Conservation (phyloP, 305 asterid species). For the Plantago lanceolata region DNA sequence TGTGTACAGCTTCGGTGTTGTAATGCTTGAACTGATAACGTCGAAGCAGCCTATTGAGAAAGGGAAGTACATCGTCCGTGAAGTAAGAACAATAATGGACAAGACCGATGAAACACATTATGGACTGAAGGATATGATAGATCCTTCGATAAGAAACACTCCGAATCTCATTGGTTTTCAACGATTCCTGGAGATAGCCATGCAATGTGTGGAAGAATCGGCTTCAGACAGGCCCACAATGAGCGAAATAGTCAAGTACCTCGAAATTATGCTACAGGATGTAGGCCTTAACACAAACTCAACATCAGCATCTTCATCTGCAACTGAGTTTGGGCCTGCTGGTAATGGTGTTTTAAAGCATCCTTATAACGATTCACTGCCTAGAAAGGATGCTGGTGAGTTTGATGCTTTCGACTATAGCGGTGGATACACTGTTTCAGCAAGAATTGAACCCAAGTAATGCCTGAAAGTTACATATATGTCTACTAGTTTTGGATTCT, state of each 20-base stretch:
- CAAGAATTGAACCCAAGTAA: constrained; percentile 53
- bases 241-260: constrained; percentile 72
- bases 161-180: constrained; percentile 50
- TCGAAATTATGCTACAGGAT: constrained; percentile 59
- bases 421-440: constrained; percentile 46
- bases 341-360: constrained; percentile 39
- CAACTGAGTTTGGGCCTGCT: constrained; percentile 57
- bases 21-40: constrained; percentile 84
- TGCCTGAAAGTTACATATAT: background rate
- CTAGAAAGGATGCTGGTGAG: constrained; percentile 29
- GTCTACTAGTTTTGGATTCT: background rate
- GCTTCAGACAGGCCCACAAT: constrained; percentile 84
- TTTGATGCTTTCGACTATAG: constrained; percentile 47
- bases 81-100: constrained; percentile 50
- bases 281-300: constrained; percentile 72
- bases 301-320: constrained; percentile 75
- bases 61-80: constrained; percentile 80
- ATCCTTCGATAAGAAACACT: constrained; percentile 50
- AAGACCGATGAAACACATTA: constrained; percentile 51
- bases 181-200: constrained; percentile 64
- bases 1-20: constrained; percentile 88
- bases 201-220: constrained; percentile 89
- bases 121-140: constrained; percentile 61
- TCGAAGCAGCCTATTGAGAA: constrained; percentile 78
- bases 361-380: constrained; percentile 44